Evolutionary conservation across 345 rosid species (phyloP), one percentile per base, ranked within the genome.

Genomic region (Citrus unshiu): DNA sequence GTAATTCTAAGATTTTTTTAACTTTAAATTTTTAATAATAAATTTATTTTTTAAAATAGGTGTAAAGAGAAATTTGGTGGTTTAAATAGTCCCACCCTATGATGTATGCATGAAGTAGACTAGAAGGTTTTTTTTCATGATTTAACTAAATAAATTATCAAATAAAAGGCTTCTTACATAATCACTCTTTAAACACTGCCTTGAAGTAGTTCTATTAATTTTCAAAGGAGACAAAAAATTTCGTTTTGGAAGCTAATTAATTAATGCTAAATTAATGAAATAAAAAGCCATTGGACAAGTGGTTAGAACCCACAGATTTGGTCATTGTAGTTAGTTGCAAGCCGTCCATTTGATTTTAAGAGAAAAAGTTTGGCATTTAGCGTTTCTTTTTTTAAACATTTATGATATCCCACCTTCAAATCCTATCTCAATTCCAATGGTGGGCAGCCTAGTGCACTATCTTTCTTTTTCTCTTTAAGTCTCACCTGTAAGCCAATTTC

Each of bases 371-470:
- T 18, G 13, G 69, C 69, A 65, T 65, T 64, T 65, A 40, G 24
- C 69, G 9, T 65, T 65, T 18, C 3, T 6, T 7, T 32, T 32
- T 14, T 32, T 7, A 6, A 32, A 18, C 16, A 3, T 18, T 16
- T 19, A 5, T 65, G 22, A 7, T 3, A 65, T 65, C 14, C 69
- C 51, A 81, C 59, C 49, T 46, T 66, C 32, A 59, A 76, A 49
- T 73, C 73, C 51, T 63, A 49, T 73, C 73, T 68, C 43, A 64
- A 34, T 34, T 51, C 64, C 14, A 14, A 59, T 74, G 80, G 74
- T 76, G 81, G 81, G 84, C 81, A 29, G 37, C 39, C 34, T 73
- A 69, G 27, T 71, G 82, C 83, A 81, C 79, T 72, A 75, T 70
- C 69, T 40, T 35, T 29, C 67, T 62, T 30, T 39, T 24, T 21